Conservation (phyloP, 257 asterid species). For the Perilla frutescens region DNA sequence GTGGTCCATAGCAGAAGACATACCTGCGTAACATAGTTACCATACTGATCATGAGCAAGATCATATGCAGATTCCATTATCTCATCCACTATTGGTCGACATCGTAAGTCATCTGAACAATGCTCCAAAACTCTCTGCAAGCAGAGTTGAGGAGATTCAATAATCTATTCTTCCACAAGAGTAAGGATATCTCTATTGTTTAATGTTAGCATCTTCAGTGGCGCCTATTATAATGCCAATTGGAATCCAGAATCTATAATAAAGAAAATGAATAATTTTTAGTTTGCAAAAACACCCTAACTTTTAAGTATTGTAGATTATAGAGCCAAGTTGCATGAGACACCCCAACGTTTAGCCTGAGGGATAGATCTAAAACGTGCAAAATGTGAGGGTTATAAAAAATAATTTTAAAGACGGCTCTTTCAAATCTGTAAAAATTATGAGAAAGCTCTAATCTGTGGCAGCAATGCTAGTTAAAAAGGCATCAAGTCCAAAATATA, state of each 20-base stretch:
- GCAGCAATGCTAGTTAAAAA: background rate
- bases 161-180: background rate
- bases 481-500: background rate
- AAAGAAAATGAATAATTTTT: background rate
- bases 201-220: background rate
- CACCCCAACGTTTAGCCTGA: too few relatives aligned
- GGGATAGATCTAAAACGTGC: too few relatives aligned
- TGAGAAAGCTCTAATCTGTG: background rate
- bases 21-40: slow-evolving; percentile 89
- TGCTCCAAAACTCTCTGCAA: slow-evolving; percentile 87
- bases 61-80: slow-evolving; percentile 73
- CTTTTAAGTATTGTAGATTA: background rate
- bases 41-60: slow-evolving; percentile 92
- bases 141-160: slow-evolving; percentile 35
- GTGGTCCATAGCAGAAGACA: slow-evolving; percentile 23
- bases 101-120: slow-evolving; percentile 65
- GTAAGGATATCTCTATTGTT: background rate
- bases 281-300: background rate
- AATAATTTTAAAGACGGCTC: background rate
- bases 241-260: background rate
- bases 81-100: slow-evolving; percentile 81
- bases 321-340: background rate
- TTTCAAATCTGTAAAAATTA: background rate
- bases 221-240: background rate
- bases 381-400: background rate